A percentile compares a stretch with the other conserved stretches of the same genome.
Evolutionary conservation across 2,329 filamentous ascomycete genomes (phyloP).

Genomic region (Ambrosiella xylebori): DNA sequence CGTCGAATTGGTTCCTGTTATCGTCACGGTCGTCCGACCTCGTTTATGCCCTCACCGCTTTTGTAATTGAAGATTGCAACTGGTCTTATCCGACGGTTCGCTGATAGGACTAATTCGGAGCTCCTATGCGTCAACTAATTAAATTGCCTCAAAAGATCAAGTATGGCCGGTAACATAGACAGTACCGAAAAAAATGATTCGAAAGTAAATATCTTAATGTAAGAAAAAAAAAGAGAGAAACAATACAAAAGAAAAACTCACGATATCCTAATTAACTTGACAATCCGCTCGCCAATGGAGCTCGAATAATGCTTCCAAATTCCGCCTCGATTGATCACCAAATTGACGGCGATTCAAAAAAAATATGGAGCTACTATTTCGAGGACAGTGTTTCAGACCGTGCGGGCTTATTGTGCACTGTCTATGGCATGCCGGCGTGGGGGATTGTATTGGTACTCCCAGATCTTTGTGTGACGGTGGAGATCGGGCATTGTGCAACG

Average conservation of each 20-base stretch:
- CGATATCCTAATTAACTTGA: neutral
- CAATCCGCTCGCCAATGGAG: neutral
- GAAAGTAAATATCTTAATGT: neutral
- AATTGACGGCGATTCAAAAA: neutral
- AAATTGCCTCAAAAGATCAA: no score
- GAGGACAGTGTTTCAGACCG: neutral
- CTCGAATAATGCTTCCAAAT: neutral
- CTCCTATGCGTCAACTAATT: no score
- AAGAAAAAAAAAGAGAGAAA: neutral
- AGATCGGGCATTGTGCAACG: no score
- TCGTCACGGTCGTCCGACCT: neutral
- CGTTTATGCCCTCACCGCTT: neutral
- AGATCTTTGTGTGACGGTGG: no score
- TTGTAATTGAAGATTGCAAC: no score
- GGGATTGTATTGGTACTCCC: no score
- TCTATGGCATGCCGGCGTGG: no score
- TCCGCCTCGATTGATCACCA: neutral
- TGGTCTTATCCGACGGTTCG: no score
- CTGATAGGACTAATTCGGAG: no score
- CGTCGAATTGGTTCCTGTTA: neutral
- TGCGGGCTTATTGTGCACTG: neutral
- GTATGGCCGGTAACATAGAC: no score
- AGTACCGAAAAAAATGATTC: no score
- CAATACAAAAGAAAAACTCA: neutral
- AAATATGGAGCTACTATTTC: neutral